phyloP scores from a whole-genome alignment of 148 eudicot species.

The Rhododendron molle region DNA sequence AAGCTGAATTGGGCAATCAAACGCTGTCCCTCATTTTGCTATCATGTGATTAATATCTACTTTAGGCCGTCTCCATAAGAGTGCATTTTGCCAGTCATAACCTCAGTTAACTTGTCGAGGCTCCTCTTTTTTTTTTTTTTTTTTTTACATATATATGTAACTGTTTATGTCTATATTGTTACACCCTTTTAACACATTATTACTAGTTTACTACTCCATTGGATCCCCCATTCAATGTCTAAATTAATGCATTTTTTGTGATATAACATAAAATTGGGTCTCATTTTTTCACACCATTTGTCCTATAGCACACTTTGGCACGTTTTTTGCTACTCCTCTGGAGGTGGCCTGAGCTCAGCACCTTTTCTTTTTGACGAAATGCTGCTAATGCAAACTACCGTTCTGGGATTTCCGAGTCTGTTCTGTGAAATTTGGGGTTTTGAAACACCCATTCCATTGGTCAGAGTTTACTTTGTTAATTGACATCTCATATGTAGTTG shows the following conservation, averaged over 20 bases:
- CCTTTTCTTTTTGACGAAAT: too few relatives aligned
- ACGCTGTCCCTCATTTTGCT: not conserved
- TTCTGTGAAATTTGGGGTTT: not conserved
- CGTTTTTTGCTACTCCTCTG: not conserved
- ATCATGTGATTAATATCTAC: not conserved
- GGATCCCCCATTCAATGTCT: not conserved
- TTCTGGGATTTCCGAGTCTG: too few relatives aligned
- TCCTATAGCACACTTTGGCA: not conserved
- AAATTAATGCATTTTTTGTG: not conserved
- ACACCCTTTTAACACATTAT: too few relatives aligned
- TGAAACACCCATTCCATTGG: not conserved
- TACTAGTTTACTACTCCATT: not conserved
- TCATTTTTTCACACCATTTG: not conserved
- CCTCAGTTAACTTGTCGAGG: not conserved
- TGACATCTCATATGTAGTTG: not conserved
- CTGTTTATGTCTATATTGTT: too few relatives aligned
- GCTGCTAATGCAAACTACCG: not conserved
- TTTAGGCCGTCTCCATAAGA: not conserved
- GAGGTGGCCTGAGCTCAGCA: too few relatives aligned
- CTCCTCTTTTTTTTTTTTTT: too few relatives aligned
- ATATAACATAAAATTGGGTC: not conserved
- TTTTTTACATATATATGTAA: too few relatives aligned
- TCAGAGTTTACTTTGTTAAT: not conserved
- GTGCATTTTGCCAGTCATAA: not conserved
- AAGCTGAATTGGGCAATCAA: not conserved